Percentiles rank a stretch among this genome's conserved stretches.
These are phyloP conservation scores for Didymosphaeria variabile DNA, from an alignment of 2,329 filamentous ascomycete species.

Conservation along the genomic window DNA sequence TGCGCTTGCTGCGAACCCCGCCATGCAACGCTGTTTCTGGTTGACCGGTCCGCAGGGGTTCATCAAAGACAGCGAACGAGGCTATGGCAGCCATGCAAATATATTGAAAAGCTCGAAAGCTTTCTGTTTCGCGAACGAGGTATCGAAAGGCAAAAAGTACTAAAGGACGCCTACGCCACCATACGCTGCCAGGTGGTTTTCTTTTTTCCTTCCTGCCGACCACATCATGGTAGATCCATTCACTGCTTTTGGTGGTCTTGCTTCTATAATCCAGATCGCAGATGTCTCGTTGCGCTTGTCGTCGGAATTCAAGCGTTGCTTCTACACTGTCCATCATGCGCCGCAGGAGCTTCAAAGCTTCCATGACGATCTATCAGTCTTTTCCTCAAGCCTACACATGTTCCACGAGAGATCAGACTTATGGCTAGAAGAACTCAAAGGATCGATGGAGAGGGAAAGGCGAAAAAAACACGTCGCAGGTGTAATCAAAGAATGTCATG, in stretches of 20 bases:
- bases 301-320: slow-evolving; percentile 4
- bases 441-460: not conserved
- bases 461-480: slow-evolving; percentile 13
- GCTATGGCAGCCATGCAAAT: not conserved
- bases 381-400: slow-evolving; percentile 11
- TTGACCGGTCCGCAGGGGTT: not conserved
- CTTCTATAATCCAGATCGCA: slow-evolving; percentile 13
- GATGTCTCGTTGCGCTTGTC: slow-evolving; percentile 5
- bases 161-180: not conserved
- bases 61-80: not conserved
- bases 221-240: slow-evolving; percentile 11
- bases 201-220: not conserved
- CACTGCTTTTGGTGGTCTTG: slow-evolving; percentile 10
- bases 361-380: slow-evolving; percentile 13
- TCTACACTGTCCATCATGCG: slow-evolving; percentile 14
- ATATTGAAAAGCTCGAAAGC: not conserved
- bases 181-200: not conserved
- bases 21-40: not conserved
- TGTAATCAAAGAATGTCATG: slow-evolving; percentile 13
- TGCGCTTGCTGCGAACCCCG: slow-evolving; percentile 3
- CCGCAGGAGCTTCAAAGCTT: slow-evolving; percentile 14
- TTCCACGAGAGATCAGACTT: slow-evolving; percentile 3
- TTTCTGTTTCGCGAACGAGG: not conserved
- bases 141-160: not conserved
- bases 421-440: not conserved